Conservation (phyloP, 805 yeast genomes). For the Myxozyma monticola region DNA sequence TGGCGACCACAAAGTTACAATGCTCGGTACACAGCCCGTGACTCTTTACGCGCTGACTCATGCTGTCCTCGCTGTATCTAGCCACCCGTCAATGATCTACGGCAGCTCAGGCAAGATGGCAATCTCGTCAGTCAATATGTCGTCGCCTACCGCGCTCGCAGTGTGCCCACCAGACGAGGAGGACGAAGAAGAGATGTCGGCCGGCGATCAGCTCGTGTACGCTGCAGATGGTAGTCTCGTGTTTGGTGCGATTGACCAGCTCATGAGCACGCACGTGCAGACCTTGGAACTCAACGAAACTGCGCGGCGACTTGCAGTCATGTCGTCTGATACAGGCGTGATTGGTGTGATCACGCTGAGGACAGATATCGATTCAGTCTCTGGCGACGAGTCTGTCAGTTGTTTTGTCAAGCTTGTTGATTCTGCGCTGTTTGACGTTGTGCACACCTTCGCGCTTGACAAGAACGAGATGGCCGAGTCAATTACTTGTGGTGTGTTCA, state of each 20-base stretch:
- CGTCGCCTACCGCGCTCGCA: constrained; percentile 24
- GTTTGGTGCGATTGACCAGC: constrained; percentile 25
- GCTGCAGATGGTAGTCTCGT: constrained; percentile 20
- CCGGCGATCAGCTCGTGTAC: constrained; percentile 4
- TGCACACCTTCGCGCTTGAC: constrained; percentile 15
- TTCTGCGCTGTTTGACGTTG: constrained; percentile 17
- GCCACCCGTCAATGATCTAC: constrained; percentile 27
- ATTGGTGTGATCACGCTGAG: constrained; percentile 22
- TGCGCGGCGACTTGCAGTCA: constrained; percentile 23
- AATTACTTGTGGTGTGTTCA: constrained; percentile 14
- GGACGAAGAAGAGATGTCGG: neutral
- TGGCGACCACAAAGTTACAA: constrained; percentile 20
- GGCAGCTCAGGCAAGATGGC: constrained; percentile 19
- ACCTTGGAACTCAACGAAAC: constrained; percentile 28
- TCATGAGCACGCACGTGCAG: constrained; percentile 30
- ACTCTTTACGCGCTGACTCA: constrained; percentile 10
- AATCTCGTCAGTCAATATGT: constrained; percentile 22
- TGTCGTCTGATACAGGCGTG: constrained; percentile 10
- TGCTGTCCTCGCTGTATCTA: constrained; percentile 24
- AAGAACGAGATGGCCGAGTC: constrained; percentile 30
- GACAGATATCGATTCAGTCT: constrained; percentile 23
- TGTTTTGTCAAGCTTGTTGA: constrained; percentile 29
- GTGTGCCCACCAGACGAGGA: constrained; percentile 6
- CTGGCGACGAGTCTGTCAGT: constrained; percentile 22
- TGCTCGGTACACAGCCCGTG: constrained; percentile 27